Conservation (phyloP, 441 rosid genomes). For the Jatropha podagrica region DNA sequence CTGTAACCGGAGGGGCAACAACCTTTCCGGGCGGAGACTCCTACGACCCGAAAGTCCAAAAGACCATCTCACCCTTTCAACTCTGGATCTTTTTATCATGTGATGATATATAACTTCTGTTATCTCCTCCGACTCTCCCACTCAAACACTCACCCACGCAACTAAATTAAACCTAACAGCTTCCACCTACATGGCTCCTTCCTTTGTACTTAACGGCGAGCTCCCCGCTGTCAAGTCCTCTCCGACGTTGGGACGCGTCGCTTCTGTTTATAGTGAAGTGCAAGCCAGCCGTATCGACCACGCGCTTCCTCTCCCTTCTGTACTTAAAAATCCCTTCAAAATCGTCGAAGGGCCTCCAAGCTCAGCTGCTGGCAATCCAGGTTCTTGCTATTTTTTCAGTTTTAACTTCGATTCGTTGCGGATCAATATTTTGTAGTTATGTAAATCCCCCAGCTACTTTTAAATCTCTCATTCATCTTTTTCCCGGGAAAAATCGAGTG, state of each 20-base stretch:
- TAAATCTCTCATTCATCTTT: background rate
- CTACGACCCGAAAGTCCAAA: background rate
- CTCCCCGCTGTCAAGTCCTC: constrained; percentile 35
- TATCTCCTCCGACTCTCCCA: background rate
- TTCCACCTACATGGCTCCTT: constrained; percentile 48
- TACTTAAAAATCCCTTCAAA: constrained; percentile 60
- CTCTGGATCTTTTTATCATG: background rate
- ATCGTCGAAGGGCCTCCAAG: constrained; percentile 86
- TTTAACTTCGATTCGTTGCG: background rate
- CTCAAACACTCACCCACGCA: background rate
- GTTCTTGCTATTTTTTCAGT: constrained; percentile 25
- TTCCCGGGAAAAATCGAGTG: background rate
- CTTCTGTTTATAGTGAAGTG: constrained; percentile 88
- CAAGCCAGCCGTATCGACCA: constrained; percentile 80
- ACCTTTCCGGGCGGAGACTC: constrained; percentile 2
- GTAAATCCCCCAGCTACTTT: no score
- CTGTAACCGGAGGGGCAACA: background rate
- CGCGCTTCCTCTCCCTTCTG: constrained; percentile 84
- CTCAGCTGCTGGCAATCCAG: constrained; percentile 93
- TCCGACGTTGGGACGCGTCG: constrained; percentile 47
- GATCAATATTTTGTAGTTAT: background rate
- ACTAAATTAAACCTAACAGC: background rate
- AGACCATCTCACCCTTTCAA: constrained; percentile 8
- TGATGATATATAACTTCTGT: no score
- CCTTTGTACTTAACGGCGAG: constrained; percentile 51